A percentile compares a stretch with the other conserved stretches of the same genome.
Evolutionary conservation across 1,284 basidiomycete species (phyloP).

Genomic region (Apiotrichum montevideense): DNA sequence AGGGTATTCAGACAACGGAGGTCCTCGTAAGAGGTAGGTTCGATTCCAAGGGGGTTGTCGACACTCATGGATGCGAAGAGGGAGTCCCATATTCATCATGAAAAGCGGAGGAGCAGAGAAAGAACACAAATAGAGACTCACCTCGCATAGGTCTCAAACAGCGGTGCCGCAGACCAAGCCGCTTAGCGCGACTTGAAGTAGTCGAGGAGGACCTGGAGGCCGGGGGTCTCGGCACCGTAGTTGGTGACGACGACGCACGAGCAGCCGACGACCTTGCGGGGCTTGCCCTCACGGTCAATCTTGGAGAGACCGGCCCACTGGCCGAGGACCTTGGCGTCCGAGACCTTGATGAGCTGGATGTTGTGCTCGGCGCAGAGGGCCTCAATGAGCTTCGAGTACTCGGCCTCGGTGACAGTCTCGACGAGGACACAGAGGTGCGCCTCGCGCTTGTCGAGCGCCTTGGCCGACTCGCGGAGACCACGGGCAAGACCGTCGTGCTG

Average conservation of each 20-base stretch:
- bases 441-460: constrained; percentile 97
- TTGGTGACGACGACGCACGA: constrained; percentile 98
- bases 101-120: not conserved
- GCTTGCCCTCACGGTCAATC: constrained; percentile 98
- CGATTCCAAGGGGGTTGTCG: constrained; percentile 49
- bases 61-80: constrained; percentile 46
- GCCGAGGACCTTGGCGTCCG: constrained; percentile 93
- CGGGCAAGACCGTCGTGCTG: constrained; percentile 92
- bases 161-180: not conserved
- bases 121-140: not conserved
- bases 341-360: constrained; percentile 98
- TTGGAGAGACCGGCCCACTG: constrained; percentile 99
- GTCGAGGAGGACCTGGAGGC: constrained; percentile 92
- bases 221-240: constrained; percentile 92
- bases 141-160: not conserved
- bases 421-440: constrained; percentile 98
- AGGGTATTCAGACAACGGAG: constrained; percentile 41
- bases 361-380: constrained; percentile 98
- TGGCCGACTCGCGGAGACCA: constrained; percentile 94
- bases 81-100: constrained; percentile 49
- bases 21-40: constrained; percentile 47
- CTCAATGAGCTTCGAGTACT: constrained; percentile 99
- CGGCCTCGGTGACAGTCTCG: constrained; percentile 97
- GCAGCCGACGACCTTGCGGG: constrained; percentile 92
- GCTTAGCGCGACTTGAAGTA: constrained; percentile 50